These are phyloP conservation scores for Trichocomaceae sp. DNA, from an alignment of 2,329 filamentous ascomycete species.

Conservation along the genomic window DNA sequence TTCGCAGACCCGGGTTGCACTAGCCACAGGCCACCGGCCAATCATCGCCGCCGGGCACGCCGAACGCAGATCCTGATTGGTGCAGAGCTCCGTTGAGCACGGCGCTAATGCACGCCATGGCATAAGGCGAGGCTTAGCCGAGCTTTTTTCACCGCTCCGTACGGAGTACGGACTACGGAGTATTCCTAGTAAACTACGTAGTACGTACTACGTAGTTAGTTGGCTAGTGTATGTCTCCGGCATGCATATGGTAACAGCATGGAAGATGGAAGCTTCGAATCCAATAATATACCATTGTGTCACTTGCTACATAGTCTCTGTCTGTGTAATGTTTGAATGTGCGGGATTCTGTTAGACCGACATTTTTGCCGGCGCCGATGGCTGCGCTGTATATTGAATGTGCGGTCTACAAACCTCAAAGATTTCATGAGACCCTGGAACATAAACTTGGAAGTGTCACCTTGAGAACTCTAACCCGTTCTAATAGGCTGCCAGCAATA, in stretches of 20 bases:
- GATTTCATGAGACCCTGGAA: too few species aligned
- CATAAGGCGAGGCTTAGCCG: slow-evolving; percentile 8
- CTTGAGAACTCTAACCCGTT: too few species aligned
- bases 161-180: neutral
- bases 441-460: too few species aligned
- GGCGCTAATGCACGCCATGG: slow-evolving; percentile 7
- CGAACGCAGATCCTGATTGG: too few species aligned
- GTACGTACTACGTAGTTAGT: neutral
- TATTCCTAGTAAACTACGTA: too few species aligned
- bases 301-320: neutral
- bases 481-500: too few species aligned
- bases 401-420: too few species aligned
- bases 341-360: too few species aligned
- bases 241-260: neutral
- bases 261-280: neutral
- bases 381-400: too few species aligned
- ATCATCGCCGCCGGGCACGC: neutral
- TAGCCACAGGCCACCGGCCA: neutral
- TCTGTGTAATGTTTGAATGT: too few species aligned
- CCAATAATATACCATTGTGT: neutral
- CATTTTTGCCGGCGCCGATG: too few species aligned
- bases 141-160: slow-evolving; percentile 5
- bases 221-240: too few species aligned
- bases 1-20: neutral
- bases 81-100: neutral